These are phyloP conservation scores for Rhodotorula mucilaginosa DNA, from an alignment of 1,284 basidiomycete genomes.

Conservation along the genomic window DNA sequence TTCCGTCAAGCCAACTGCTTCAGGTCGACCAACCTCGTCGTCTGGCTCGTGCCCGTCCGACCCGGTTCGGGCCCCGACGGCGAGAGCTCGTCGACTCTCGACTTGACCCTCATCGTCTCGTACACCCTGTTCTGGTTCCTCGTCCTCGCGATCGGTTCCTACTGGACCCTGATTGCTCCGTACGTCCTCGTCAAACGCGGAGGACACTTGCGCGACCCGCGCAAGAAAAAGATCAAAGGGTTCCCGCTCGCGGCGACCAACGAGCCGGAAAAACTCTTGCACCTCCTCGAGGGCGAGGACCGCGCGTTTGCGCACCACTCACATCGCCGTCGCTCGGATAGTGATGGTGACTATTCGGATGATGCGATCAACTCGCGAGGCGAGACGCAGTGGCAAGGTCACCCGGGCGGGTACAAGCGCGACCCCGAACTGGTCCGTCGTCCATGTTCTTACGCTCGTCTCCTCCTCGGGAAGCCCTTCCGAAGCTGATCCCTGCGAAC, in stretches of 20 bases:
- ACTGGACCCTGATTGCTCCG: slow-evolving; percentile 35
- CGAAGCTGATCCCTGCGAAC: too few species aligned
- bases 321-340: not conserved
- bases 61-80: not conserved
- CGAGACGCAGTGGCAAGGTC: not conserved
- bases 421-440: slow-evolving; percentile 13
- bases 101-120: slow-evolving; percentile 11
- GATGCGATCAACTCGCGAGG: not conserved
- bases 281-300: not conserved
- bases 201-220: slow-evolving; percentile 25
- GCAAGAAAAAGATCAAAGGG: slow-evolving; percentile 18
- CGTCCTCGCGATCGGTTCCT: slow-evolving; percentile 26
- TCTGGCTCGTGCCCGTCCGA: slow-evolving; percentile 25
- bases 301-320: not conserved
- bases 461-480: too few species aligned
- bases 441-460: too few species aligned
- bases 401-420: slow-evolving; percentile 17
- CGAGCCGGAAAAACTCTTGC: not conserved
- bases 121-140: slow-evolving; percentile 31
- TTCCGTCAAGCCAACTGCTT: slow-evolving; percentile 37
- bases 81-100: not conserved
- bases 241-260: not conserved
- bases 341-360: not conserved
- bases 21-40: slow-evolving; percentile 17
- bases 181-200: slow-evolving; percentile 21